Conservation (phyloP, 2,329 filamentous ascomycete species). For the Penicillium palitans region DNA sequence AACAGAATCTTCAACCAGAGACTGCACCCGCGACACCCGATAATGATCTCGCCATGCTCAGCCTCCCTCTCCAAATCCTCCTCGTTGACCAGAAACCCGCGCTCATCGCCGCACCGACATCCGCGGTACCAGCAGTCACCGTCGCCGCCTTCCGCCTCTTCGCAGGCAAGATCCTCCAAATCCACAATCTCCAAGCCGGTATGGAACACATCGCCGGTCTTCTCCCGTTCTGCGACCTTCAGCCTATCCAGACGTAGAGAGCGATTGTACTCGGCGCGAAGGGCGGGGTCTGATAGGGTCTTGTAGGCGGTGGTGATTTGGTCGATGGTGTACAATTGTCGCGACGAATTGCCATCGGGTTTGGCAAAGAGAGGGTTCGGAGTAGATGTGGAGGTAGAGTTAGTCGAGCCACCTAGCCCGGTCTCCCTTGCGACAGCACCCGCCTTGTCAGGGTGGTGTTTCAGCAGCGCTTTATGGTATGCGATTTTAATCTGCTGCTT, state of each 20-base stretch:
- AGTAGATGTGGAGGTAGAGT: not conserved
- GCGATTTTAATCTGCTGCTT: conserved; percentile 53
- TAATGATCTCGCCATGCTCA: conserved; percentile 56
- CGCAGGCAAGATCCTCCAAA: conserved; percentile 54
- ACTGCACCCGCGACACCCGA: conserved; percentile 64
- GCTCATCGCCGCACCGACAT: conserved; percentile 61
- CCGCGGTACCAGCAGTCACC: conserved; percentile 55
- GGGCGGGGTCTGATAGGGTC: conserved; percentile 48
- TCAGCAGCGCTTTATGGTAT: conserved; percentile 58
- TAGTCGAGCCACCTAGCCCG: not conserved
- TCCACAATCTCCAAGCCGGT: conserved; percentile 59
- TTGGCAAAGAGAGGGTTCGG: not conserved
- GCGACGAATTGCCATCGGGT: not conserved
- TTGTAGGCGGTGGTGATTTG: conserved; percentile 61
- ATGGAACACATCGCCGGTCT: conserved; percentile 42
- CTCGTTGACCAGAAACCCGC: conserved; percentile 57
- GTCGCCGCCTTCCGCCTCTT: conserved; percentile 34
- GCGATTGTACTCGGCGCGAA: conserved; percentile 53
- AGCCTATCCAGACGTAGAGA: conserved; percentile 39
- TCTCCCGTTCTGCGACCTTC: conserved; percentile 26
- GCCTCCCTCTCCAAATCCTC: conserved; percentile 53
- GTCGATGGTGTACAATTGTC: conserved; percentile 51
- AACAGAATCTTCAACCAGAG: conserved; percentile 63
- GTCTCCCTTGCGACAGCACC: conserved; percentile 19
- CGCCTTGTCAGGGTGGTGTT: conserved; percentile 61